Evolutionary conservation across 164 flowering plant genomes (phyloP).

Genomic region (Hamamelis virginiana): DNA sequence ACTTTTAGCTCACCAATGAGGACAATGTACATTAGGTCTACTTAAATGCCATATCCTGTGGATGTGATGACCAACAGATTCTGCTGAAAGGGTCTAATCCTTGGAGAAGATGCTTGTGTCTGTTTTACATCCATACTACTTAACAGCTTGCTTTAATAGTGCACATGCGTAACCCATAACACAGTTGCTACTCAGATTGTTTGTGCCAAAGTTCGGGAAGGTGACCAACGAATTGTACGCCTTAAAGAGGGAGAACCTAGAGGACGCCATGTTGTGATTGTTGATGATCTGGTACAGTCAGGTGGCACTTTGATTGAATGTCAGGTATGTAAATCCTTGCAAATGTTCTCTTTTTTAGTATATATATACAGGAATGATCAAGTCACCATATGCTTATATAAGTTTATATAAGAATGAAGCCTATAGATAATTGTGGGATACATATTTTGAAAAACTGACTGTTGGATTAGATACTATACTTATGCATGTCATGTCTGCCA

Average conservation of each 20-base stretch:
- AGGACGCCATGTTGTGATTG: conserved; percentile 95
- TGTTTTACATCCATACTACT: background rate
- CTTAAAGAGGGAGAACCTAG: conserved; percentile 90
- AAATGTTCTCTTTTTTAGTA: background rate
- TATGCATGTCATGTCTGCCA: too few relatives aligned
- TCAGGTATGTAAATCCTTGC: conserved; percentile 54
- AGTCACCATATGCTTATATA: too few relatives aligned
- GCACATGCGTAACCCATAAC: conserved; percentile 11
- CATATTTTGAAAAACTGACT: too few relatives aligned
- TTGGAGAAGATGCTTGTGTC: background rate
- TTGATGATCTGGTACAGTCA: conserved; percentile 98
- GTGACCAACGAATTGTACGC: conserved; percentile 84
- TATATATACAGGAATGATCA: too few relatives aligned
- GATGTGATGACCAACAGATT: too few relatives aligned
- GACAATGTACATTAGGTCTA: background rate
- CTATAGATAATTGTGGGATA: too few relatives aligned
- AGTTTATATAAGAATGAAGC: too few relatives aligned
- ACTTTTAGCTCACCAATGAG: background rate
- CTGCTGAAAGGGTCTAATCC: background rate
- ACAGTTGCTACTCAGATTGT: conserved; percentile 54
- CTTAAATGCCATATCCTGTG: background rate
- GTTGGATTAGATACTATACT: too few relatives aligned
- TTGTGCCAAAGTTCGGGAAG: conserved; percentile 97
- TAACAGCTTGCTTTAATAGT: background rate
- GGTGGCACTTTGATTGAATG: conserved; percentile 96